These are phyloP conservation scores for Chaetomiaceae sp. DNA, from an alignment of 2,329 filamentous ascomycete genomes.

Conservation along the genomic window DNA sequence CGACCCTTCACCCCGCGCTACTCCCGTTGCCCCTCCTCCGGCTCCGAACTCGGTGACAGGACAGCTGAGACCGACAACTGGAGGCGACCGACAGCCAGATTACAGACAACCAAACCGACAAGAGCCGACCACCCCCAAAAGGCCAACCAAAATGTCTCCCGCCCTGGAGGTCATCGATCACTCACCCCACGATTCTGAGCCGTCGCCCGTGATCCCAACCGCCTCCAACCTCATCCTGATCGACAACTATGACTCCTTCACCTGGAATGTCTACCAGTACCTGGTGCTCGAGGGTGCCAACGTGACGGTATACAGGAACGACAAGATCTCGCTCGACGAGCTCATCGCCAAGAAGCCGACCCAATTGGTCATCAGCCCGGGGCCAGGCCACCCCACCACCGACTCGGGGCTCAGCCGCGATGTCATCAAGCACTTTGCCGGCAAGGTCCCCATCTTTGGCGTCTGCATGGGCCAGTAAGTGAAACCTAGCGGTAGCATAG, in stretches of 20 bases:
- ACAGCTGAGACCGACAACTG: background rate
- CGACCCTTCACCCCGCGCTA: no score
- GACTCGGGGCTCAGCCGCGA: constrained; percentile 93
- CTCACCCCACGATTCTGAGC: constrained; percentile 78
- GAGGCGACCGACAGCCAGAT: background rate
- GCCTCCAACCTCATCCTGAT: constrained; percentile 92
- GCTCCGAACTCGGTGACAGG: constrained; percentile 9
- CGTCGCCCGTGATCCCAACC: constrained; percentile 65
- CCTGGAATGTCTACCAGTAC: constrained; percentile 99
- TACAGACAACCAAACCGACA: background rate
- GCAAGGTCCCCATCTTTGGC: constrained; percentile 93
- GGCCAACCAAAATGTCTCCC: constrained; percentile 41
- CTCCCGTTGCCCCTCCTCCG: background rate
- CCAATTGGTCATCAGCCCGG: constrained; percentile 90
- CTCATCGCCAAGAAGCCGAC: constrained; percentile 80
- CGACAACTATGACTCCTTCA: constrained; percentile 99
- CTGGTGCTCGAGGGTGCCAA: constrained; percentile 90
- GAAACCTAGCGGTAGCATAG: background rate
- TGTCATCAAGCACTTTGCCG: constrained; percentile 84
- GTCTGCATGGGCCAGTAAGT: constrained; percentile 95
- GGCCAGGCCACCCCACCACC: constrained; percentile 83
- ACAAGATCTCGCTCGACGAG: constrained; percentile 81
- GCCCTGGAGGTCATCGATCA: constrained; percentile 61
- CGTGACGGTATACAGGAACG: constrained; percentile 87
- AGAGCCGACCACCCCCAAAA: background rate